Evolutionary conservation across 176 grass and related monocot genomes (phyloP), one percentile per base, ranked within the genome.

Genomic region (Paspalum vaginatum): DNA sequence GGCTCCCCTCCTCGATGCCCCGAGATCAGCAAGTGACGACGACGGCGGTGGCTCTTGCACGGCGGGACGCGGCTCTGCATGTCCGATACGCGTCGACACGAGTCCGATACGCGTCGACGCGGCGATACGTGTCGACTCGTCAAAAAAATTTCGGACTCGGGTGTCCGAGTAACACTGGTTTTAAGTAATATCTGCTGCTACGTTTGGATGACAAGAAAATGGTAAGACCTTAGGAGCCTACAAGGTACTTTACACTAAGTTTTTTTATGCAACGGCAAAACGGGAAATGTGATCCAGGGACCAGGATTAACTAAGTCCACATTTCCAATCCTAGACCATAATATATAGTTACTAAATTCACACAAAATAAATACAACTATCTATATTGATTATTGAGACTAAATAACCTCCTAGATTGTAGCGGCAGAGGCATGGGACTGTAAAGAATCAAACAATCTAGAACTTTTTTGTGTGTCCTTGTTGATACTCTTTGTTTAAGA

Each of bases 181-280:
- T 65, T 10, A 79, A 67, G 24, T 7, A 21, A 15, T 54, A 68
- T 67, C 14, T 67, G 20, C 53, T 32, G 20, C 53, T 38, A 68
- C 12, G 37, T 73, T 85, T 79, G 54, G 32, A 51, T 48, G 4
- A 15, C 54, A 17, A 54, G 7, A 74, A 76, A 70, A 69, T 53
- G 26, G 20, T 48, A n/a, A 20, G 41, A 45, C 65, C 6, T 68
- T 70, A 49, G 7, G 68, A 47, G 44, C 68, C 14, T 26, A 70
- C 4, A 9, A 55, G 58, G 13, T 24, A 79, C 55, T 53, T 68
- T 32, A 52, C 63, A 84, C 79, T 18, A 53, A 68, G 22, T 48
- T 52, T 78, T 63, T 1, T 5, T 24, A 14, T 60, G 17, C 10
- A 5, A 55, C 7, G 13, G 11, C 67, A 73, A 83, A 72, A 8